phyloP scores from a whole-genome alignment of 108 stramenopile species.

The Nitzschia sp. region DNA sequence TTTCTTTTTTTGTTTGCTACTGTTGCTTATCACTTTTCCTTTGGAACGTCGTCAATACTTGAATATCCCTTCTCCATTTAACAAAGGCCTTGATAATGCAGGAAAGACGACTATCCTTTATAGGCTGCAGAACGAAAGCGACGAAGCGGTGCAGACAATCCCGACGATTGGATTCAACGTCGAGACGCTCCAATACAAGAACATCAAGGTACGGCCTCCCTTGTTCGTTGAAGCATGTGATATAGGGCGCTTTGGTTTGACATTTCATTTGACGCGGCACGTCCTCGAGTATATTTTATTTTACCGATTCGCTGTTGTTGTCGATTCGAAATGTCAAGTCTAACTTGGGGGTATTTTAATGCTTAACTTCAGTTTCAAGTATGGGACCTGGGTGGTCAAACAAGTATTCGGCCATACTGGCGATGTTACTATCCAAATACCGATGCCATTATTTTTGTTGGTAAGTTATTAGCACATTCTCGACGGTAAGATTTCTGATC shows the following conservation, averaged over 20 bases:
- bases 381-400: constrained; percentile 99
- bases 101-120: constrained; percentile 99
- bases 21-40: no score
- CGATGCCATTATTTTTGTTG: constrained; percentile 98
- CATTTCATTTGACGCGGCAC: no score
- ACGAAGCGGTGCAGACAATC: constrained; percentile 94
- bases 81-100: constrained; percentile 98
- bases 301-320: no score
- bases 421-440: constrained; percentile 99
- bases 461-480: no score
- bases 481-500: no score
- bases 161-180: constrained; percentile 99
- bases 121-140: constrained; percentile 88
- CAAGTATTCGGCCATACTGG: constrained; percentile 99
- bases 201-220: constrained; percentile 87
- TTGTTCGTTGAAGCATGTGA: background rate
- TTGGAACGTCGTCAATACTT: no score
- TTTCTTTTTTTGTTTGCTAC: no score
- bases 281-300: background rate
- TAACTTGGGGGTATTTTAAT: no score
- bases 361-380: constrained; percentile 94
- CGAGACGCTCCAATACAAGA: constrained; percentile 99
- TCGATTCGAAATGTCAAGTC: no score
- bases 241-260: no score
- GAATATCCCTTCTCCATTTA: no score